phyloP scores from a whole-genome alignment of 2,329 filamentous ascomycete genomes.

The Diaporthe batatas region DNA sequence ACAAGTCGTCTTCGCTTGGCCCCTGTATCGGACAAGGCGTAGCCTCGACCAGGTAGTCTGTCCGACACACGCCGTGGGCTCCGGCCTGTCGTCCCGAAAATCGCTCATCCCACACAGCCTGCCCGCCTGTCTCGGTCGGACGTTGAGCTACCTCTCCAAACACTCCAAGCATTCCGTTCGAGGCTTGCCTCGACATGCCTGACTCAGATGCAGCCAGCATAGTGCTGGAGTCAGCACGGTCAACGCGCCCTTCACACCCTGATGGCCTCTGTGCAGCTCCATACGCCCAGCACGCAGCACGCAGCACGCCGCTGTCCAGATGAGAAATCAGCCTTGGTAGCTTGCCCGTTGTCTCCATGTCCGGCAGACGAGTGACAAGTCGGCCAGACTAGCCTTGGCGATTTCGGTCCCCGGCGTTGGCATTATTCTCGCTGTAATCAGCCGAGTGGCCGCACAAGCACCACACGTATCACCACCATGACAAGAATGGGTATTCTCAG shows the following conservation, averaged over 20 bases:
- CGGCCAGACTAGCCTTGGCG: conserved; percentile 31
- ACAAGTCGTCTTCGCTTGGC: background rate
- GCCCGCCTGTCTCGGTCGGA: conserved; percentile 19
- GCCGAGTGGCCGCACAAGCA: conserved; percentile 15
- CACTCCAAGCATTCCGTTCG: conserved; percentile 16
- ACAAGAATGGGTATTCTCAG: conserved; percentile 10
- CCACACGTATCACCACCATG: conserved; percentile 17
- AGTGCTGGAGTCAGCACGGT: conserved; percentile 10
- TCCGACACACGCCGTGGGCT: conserved; percentile 12
- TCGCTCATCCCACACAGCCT: no score
- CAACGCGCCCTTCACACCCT: conserved; percentile 14
- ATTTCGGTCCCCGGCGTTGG: conserved; percentile 35
- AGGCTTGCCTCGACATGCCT: conserved; percentile 23
- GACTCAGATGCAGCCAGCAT: conserved; percentile 3
- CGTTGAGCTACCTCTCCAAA: conserved; percentile 16
- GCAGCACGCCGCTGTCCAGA: background rate
- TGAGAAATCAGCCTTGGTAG: conserved; percentile 1
- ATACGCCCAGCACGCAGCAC: no score
- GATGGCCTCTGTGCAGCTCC: conserved; percentile 8
- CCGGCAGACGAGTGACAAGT: conserved; percentile 1
- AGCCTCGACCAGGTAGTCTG: background rate
- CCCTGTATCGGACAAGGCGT: background rate
- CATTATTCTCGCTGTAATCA: conserved; percentile 42
- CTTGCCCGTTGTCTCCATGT: conserved; percentile 6
- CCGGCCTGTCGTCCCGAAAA: conserved; percentile 33